Evolutionary conservation across 441 rosid genomes (phyloP).

Genomic region (Populus trichocarpa): DNA sequence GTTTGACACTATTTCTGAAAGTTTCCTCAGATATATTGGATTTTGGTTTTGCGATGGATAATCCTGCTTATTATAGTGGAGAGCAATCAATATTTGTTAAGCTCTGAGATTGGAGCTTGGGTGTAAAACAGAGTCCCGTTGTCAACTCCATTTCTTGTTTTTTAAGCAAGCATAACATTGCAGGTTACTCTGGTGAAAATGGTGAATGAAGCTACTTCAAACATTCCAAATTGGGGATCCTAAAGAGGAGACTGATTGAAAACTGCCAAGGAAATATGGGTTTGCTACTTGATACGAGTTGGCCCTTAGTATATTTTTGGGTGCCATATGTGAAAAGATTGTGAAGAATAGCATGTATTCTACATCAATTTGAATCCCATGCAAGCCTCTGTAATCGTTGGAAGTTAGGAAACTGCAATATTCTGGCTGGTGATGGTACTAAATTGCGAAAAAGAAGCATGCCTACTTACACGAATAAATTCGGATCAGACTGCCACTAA

Average conservation of each 20-base stretch:
- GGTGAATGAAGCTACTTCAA: slow-evolving; percentile 87
- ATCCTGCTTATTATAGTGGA: background rate
- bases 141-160: too few species aligned
- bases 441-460: background rate
- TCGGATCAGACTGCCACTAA: background rate
- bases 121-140: background rate
- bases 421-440: background rate
- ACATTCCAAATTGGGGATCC: slow-evolving; percentile 70
- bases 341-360: background rate
- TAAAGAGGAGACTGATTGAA: slow-evolving; percentile 13
- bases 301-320: background rate
- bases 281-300: background rate
- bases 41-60: background rate
- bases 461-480: background rate
- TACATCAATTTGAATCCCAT: background rate
- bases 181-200: slow-evolving; percentile 86
- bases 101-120: background rate
- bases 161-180: slow-evolving; percentile 3
- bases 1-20: background rate
- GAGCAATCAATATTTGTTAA: background rate
- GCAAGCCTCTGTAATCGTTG: background rate
- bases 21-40: background rate
- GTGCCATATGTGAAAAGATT: background rate
- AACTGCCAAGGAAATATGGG: background rate
- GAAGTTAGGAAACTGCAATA: background rate